These are phyloP conservation scores for Centella asiatica DNA, from an alignment of 129 eudicot genomes.

Conservation along the genomic window DNA sequence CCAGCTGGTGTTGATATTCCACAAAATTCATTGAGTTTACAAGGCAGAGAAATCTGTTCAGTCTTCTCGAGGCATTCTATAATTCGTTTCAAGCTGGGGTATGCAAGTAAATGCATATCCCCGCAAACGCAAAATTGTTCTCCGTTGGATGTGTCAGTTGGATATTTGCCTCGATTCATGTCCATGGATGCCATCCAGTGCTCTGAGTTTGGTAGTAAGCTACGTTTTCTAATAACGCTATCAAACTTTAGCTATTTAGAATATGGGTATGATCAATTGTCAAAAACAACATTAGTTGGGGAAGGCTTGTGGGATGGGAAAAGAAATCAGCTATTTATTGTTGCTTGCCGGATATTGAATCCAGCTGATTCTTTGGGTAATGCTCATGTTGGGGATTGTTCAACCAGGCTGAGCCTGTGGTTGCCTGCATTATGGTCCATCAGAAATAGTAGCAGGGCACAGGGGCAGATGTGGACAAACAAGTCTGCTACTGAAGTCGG, in stretches of 20 bases:
- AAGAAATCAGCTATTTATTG: slow-evolving; percentile 30
- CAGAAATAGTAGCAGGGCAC: slow-evolving; percentile 21
- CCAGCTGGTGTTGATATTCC: slow-evolving; percentile 5
- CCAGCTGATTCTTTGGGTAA: slow-evolving; percentile 17
- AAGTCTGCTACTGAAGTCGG: slow-evolving; percentile 29
- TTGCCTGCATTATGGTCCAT: slow-evolving; percentile 41
- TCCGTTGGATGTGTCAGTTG: slow-evolving; percentile 16
- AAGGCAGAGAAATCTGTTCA: slow-evolving; percentile 26
- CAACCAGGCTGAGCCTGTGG: slow-evolving; percentile 45
- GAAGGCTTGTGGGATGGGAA: slow-evolving; percentile 69
- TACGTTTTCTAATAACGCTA: slow-evolving; percentile 35
- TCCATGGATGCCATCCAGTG: slow-evolving; percentile 46
- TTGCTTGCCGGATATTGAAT: slow-evolving; percentile 46
- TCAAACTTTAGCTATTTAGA: slow-evolving; percentile 21
- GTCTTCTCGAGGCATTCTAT: slow-evolving; percentile 6
- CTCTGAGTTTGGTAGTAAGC: slow-evolving; percentile 17
- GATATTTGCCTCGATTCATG: slow-evolving; percentile 31
- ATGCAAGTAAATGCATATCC: slow-evolving; percentile 20
- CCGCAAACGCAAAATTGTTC: slow-evolving; percentile 26
- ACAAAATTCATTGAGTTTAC: slow-evolving; percentile 18
- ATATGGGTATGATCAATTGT: slow-evolving; percentile 15
- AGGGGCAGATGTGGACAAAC: slow-evolving; percentile 59
- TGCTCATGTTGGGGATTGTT: slow-evolving; percentile 56
- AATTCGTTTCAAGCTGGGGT: slow-evolving; percentile 32
- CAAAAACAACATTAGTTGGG: slow-evolving; percentile 38